Evolutionary conservation across 2,329 filamentous ascomycete genomes (phyloP).

Genomic region (Colletotrichum zoysiae): DNA sequence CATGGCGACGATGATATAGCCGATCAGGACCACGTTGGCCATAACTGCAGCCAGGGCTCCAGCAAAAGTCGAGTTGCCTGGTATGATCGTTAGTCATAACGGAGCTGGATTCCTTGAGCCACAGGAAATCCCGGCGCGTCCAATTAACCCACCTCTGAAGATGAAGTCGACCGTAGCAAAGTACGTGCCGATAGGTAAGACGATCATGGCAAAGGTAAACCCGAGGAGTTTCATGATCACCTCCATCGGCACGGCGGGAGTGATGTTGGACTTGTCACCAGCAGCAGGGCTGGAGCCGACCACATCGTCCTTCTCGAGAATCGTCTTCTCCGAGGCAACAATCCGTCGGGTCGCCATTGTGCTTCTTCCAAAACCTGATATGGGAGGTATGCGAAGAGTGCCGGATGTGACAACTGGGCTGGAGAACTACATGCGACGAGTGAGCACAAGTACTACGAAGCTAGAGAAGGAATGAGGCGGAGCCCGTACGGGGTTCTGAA

Average conservation of each 20-base stretch:
- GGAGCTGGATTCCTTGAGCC: too few species aligned
- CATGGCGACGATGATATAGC: slow-evolving; percentile 93
- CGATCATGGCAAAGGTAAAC: slow-evolving; percentile 93
- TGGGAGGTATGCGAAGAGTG: background rate
- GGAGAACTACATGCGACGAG: background rate
- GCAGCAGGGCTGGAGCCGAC: slow-evolving; percentile 54
- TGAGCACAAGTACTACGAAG: background rate
- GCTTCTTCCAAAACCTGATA: background rate
- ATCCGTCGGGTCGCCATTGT: slow-evolving; percentile 79
- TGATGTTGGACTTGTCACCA: slow-evolving; percentile 75
- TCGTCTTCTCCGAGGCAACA: slow-evolving; percentile 73
- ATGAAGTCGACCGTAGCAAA: slow-evolving; percentile 82
- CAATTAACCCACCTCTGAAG: slow-evolving; percentile 74
- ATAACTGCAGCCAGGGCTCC: slow-evolving; percentile 88
- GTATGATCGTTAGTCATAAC: background rate
- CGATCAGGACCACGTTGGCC: slow-evolving; percentile 90
- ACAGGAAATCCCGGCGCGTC: background rate
- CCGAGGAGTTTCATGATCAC: slow-evolving; percentile 91
- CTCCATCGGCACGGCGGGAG: slow-evolving; percentile 86
- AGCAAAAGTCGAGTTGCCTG: slow-evolving; percentile 90
- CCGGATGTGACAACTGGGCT: background rate
- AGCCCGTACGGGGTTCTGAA: background rate
- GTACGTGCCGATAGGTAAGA: slow-evolving; percentile 88
- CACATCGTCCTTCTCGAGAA: slow-evolving; percentile 70
- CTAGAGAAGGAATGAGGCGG: too few species aligned